Percentiles rank a stretch among this genome's conserved stretches.
Conservation (phyloP, 2,329 filamentous ascomycete genomes). For the Exophiala alcalophila region DNA sequence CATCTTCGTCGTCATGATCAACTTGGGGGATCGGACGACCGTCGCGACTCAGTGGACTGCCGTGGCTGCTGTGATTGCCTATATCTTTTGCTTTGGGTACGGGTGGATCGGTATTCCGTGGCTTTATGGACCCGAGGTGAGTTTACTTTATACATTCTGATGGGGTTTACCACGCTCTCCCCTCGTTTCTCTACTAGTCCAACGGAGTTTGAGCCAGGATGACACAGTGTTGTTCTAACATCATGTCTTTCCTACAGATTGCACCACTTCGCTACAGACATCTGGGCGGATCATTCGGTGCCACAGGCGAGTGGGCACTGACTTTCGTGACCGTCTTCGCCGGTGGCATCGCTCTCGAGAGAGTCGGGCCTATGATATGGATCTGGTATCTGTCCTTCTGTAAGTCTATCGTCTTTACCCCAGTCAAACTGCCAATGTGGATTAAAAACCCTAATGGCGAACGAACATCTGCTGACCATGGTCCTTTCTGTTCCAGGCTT, state of each 20-base stretch:
- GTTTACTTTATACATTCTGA: background rate
- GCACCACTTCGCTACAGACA: constrained; percentile 39
- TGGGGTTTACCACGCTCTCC: background rate
- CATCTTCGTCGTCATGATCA: constrained; percentile 59
- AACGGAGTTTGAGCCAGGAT: background rate
- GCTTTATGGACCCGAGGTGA: constrained; percentile 37
- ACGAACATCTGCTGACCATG: too few species aligned
- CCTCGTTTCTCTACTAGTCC: background rate
- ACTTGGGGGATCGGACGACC: constrained; percentile 54
- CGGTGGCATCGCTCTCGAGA: constrained; percentile 20
- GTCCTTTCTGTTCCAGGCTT: background rate
- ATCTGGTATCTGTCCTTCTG: too few species aligned
- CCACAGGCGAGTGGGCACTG: constrained; percentile 35
- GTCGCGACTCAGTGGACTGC: constrained; percentile 40
- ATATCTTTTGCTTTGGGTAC: constrained; percentile 21
- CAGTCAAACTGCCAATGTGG: too few species aligned
- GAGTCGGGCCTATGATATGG: constrained; percentile 38
- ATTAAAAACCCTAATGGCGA: too few species aligned
- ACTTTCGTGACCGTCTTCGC: constrained; percentile 25
- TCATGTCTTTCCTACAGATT: constrained; percentile 28
- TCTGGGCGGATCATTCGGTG: constrained; percentile 36
- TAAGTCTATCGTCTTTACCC: too few species aligned
- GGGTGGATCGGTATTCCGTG: constrained; percentile 32
- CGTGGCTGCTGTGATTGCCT: constrained; percentile 17
- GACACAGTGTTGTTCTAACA: background rate